phyloP scores from a whole-genome alignment of 805 yeast genomes.

The Teunomyces pallodes region DNA sequence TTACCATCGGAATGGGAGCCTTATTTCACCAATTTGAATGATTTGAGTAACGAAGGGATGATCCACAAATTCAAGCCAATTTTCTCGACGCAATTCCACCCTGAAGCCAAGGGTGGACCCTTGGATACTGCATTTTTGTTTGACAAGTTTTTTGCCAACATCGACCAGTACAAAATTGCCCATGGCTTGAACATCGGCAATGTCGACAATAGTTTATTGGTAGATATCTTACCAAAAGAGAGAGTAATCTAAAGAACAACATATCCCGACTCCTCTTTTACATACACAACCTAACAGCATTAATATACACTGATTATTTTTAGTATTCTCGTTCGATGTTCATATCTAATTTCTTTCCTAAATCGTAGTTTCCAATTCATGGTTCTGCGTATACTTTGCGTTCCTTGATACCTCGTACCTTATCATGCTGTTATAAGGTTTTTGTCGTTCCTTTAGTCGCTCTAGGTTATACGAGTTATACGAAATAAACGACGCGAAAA shows the following conservation, averaged over 20 bases:
- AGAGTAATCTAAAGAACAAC: conserved; percentile 45
- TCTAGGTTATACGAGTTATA: background rate
- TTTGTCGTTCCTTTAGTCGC: no score
- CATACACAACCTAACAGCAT: background rate
- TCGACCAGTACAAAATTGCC: conserved; percentile 48
- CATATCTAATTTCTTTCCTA: no score
- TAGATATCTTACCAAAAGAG: conserved; percentile 62
- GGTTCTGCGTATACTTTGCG: no score
- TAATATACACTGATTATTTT: background rate
- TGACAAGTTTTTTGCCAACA: conserved; percentile 79
- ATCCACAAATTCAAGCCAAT: conserved; percentile 83
- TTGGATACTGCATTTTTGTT: conserved; percentile 87
- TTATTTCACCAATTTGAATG: conserved; percentile 89
- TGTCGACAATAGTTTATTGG: conserved; percentile 49
- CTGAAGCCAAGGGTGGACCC: conserved; percentile 99
- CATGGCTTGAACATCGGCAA: conserved; percentile 43
- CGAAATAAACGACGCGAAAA: conserved; percentile 3
- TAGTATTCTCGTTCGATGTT: background rate
- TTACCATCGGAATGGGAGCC: conserved; percentile 79
- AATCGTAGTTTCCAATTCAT: no score
- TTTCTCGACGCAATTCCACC: conserved; percentile 97
- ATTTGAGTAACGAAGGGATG: conserved; percentile 97
- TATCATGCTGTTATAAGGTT: no score
- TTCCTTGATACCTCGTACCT: no score
- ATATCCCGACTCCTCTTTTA: background rate